Evolutionary conservation across 2,329 filamentous ascomycete genomes (phyloP).

Genomic region (Eutypa lata): DNA sequence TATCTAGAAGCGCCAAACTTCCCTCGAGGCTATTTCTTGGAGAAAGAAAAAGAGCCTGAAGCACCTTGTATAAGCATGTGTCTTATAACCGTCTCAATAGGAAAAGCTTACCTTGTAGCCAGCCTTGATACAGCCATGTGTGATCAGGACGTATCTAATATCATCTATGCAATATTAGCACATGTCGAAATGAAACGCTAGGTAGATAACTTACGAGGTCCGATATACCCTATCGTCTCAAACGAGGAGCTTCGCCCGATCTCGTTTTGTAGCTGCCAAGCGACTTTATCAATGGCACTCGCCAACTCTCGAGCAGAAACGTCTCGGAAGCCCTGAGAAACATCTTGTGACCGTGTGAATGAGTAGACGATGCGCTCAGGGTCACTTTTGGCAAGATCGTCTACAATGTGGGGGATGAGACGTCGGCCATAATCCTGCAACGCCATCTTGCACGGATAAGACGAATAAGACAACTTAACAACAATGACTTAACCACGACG

Average conservation of each 20-base stretch:
- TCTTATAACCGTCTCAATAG: not conserved
- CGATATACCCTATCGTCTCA: conserved; percentile 27
- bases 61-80: not conserved
- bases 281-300: conserved; percentile 26
- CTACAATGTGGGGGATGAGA: not conserved
- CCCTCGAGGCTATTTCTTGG: conserved; percentile 32
- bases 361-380: conserved; percentile 20
- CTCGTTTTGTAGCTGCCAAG: conserved; percentile 27
- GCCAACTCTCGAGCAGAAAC: conserved; percentile 23
- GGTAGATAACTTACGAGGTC: conserved; percentile 26
- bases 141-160: conserved; percentile 26
- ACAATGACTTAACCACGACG: not conserved
- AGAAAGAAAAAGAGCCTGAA: conserved; percentile 30
- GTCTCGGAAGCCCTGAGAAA: conserved; percentile 13
- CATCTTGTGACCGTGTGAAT: conserved; percentile 1
- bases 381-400: not conserved
- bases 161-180: conserved; percentile 20
- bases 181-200: not conserved
- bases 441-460: not conserved
- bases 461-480: not conserved
- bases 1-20: conserved; percentile 29
- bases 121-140: conserved; percentile 30
- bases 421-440: not conserved
- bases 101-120: conserved; percentile 26
- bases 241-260: conserved; percentile 14